phyloP scores from a whole-genome alignment of 192 early-diverging fungal species.

The Mortierella claussenii region DNA sequence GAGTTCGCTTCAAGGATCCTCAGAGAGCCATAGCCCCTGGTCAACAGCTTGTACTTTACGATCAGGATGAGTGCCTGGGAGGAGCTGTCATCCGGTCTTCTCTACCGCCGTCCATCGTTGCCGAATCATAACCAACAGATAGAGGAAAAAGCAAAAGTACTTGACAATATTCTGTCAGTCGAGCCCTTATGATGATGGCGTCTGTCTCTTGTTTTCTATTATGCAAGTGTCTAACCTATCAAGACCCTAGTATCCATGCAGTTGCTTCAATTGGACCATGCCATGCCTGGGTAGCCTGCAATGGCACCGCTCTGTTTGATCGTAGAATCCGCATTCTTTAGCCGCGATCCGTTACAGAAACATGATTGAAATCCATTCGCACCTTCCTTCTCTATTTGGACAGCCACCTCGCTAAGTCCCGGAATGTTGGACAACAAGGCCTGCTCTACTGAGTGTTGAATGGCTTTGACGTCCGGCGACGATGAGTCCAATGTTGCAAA shows the following conservation, averaged over 20 bases:
- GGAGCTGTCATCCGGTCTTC: constrained; percentile 63
- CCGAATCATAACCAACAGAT: no score
- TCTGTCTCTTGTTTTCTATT: no score
- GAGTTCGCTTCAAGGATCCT: constrained; percentile 61
- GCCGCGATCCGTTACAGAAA: constrained; percentile 52
- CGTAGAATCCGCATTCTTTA: constrained; percentile 13
- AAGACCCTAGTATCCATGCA: no score
- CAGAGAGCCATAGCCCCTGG: constrained; percentile 72
- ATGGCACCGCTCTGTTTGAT: background rate
- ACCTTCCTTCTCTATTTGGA: constrained; percentile 61
- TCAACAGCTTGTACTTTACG: constrained; percentile 70
- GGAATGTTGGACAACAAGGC: constrained; percentile 56
- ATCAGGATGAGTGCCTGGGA: constrained; percentile 71
- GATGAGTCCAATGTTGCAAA: constrained; percentile 16
- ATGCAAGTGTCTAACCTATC: no score
- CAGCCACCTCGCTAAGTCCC: constrained; percentile 62
- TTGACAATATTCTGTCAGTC: no score
- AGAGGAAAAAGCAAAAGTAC: no score
- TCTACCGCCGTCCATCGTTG: no score
- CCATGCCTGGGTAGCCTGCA: background rate
- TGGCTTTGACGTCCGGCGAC: constrained; percentile 22
- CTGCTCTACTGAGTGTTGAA: constrained; percentile 56
- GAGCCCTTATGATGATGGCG: no score
- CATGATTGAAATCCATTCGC: constrained; percentile 44
- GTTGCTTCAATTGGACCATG: constrained; percentile 15